A percentile compares a stretch with the other conserved stretches of the same genome.
These are phyloP conservation scores for Kwoniella pini DNA, from an alignment of 768 basidiomycete genomes.

Conservation along the genomic window DNA sequence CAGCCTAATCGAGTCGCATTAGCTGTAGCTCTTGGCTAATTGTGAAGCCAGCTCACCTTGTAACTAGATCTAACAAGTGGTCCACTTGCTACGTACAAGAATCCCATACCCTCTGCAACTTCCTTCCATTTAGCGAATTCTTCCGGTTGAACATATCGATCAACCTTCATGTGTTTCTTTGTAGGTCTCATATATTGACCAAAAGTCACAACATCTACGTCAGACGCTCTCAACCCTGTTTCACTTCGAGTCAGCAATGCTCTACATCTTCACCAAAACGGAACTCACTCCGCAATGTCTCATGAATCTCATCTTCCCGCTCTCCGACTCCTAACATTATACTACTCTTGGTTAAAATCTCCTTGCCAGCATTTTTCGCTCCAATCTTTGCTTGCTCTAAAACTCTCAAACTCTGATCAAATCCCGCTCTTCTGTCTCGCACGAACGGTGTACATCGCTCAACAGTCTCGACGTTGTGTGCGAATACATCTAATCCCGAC, in stretches of 20 bases:
- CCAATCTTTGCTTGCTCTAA: conserved; percentile 52
- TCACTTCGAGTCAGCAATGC: neutral
- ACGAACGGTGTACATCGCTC: conserved; percentile 92
- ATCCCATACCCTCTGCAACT: conserved; percentile 88
- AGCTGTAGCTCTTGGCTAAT: neutral
- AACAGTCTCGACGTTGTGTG: conserved; percentile 96
- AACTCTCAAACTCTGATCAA: conserved; percentile 63
- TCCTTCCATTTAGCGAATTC: conserved; percentile 92
- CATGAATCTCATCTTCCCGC: conserved; percentile 73
- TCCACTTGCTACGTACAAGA: conserved; percentile 95
- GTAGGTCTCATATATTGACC: conserved; percentile 99
- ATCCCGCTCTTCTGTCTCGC: conserved; percentile 89
- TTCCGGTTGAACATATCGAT: conserved; percentile 88
- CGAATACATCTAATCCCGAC: conserved; percentile 95
- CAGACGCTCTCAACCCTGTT: conserved; percentile 77
- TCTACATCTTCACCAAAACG: neutral
- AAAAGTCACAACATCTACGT: conserved; percentile 97
- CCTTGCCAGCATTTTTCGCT: conserved; percentile 46
- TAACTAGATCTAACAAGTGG: conserved; percentile 95
- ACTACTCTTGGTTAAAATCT: conserved; percentile 92
- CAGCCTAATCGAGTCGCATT: conserved; percentile 64
- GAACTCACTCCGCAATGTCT: conserved; percentile 74
- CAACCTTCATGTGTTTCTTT: conserved; percentile 98
- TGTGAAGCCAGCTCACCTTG: conserved; percentile 66
- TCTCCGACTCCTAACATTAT: conserved; percentile 99